Evolutionary conservation across 345 rosid species (phyloP).

Genomic region (Melastoma malabathricum): DNA sequence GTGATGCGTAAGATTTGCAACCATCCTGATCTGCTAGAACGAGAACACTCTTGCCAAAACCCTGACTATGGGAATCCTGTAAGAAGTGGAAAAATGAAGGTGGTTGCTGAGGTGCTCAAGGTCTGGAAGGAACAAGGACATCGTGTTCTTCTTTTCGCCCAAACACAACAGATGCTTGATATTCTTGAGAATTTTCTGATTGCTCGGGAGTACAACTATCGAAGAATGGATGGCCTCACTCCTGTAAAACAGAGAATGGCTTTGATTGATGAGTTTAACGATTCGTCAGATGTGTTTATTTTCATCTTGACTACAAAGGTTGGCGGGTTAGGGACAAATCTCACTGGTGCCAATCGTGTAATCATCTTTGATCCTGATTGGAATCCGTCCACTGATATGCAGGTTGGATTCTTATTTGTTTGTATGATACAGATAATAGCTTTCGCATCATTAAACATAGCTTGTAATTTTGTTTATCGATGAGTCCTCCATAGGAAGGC

Average conservation of each 20-base stretch:
- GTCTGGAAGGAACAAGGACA: constrained; percentile 88
- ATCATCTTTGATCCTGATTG: constrained; percentile 98
- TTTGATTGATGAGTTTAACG: constrained; percentile 83
- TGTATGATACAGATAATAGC: background rate
- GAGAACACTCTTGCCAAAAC: constrained; percentile 61
- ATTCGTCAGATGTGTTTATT: constrained; percentile 54
- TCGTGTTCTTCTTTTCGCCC: constrained; percentile 82
- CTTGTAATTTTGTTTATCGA: too few species aligned
- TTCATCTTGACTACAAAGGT: constrained; percentile 89
- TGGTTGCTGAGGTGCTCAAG: constrained; percentile 69
- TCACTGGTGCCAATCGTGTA: constrained; percentile 91
- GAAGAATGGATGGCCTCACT: constrained; percentile 94
- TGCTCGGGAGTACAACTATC: constrained; percentile 50
- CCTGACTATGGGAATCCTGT: constrained; percentile 90
- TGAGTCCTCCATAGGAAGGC: too few species aligned
- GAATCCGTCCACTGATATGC: constrained; percentile 98
- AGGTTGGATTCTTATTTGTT: constrained; percentile 25
- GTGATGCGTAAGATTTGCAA: constrained; percentile 99
- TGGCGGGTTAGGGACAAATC: constrained; percentile 94
- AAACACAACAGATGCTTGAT: constrained; percentile 97
- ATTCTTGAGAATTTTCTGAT: constrained; percentile 72
- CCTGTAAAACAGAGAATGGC: constrained; percentile 93
- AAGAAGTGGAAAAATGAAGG: constrained; percentile 94
- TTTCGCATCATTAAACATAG: too few species aligned
- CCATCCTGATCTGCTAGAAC: constrained; percentile 95